Evolutionary conservation across 2,329 filamentous ascomycete genomes (phyloP).

Genomic region (Ophiostoma tasmaniense): DNA sequence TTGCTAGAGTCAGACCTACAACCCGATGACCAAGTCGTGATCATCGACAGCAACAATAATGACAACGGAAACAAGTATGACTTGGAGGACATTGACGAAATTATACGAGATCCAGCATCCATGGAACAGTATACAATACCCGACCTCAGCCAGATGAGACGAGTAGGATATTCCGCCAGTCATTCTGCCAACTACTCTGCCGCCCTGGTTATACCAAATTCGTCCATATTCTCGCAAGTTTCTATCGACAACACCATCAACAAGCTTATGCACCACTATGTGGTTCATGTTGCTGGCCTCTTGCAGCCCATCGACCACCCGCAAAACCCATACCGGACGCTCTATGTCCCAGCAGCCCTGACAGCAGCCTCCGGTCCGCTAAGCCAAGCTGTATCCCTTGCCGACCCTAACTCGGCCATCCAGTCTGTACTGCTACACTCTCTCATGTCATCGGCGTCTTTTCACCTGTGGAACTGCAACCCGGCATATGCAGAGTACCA

Average conservation of each 20-base stretch:
- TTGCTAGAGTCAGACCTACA: not conserved
- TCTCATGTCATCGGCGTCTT: conserved; percentile 12
- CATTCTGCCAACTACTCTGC: not conserved
- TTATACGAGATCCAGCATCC: not conserved
- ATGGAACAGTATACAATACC: not conserved
- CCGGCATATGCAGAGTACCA: conserved; percentile 5
- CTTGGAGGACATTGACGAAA: not conserved
- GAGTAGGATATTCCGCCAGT: not conserved
- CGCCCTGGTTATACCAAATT: not conserved
- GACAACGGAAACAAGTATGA: not conserved
- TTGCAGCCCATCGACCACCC: conserved; percentile 16
- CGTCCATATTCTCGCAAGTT: not conserved
- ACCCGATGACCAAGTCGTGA: not conserved
- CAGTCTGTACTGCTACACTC: conserved; percentile 9
- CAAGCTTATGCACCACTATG: conserved; percentile 14
- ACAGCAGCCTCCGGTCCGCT: not conserved
- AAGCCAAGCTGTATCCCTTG: not conserved
- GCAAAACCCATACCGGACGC: conserved; percentile 13
- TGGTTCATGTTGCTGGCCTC: conserved; percentile 11
- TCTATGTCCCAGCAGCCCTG: conserved; percentile 9
- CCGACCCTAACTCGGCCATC: not conserved
- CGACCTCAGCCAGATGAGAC: not conserved
- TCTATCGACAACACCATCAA: conserved; percentile 6
- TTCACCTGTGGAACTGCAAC: conserved; percentile 14
- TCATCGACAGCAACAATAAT: no score